phyloP scores from a whole-genome alignment of 1,139 yeast species.

The Suhomyces maxii region DNA sequence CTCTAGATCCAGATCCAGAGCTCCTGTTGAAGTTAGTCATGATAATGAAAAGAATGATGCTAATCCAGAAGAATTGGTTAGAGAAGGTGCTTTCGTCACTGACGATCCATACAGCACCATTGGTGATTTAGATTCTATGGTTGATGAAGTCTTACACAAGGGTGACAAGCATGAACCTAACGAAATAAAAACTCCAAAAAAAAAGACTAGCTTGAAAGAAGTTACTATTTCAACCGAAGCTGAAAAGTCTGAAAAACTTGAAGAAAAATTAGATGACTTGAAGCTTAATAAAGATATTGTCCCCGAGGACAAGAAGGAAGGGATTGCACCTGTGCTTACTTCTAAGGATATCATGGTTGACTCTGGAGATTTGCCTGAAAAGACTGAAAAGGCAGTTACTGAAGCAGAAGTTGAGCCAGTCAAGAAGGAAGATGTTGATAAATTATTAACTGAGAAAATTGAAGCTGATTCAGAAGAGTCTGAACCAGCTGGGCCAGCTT shows the following conservation, averaged over 20 bases:
- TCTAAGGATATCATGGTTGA: slow-evolving; percentile 7
- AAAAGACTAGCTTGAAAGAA: not conserved
- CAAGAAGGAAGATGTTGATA: slow-evolving; percentile 1
- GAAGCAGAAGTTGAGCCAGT: slow-evolving; percentile 4
- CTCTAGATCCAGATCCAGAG: slow-evolving; percentile 62
- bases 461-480: not conserved
- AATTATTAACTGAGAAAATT: slow-evolving; percentile 2
- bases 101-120: slow-evolving; percentile 49
- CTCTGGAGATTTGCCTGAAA: slow-evolving; percentile 2
- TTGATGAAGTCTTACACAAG: slow-evolving; percentile 37
- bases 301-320: slow-evolving; percentile 5
- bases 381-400: not conserved
- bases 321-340: slow-evolving; percentile 5
- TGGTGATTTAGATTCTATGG: slow-evolving; percentile 42
- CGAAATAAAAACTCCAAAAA: slow-evolving; percentile 6
- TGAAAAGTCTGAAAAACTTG: not conserved
- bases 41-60: slow-evolving; percentile 45
- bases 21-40: slow-evolving; percentile 19
- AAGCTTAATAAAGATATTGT: not conserved
- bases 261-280: not conserved
- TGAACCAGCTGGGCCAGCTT: not conserved
- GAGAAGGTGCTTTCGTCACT: slow-evolving; percentile 48
- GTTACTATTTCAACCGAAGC: not conserved
- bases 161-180: not conserved
- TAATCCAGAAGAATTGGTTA: slow-evolving; percentile 37